phyloP scores from a whole-genome alignment of 2,329 filamentous ascomycete species.

The Penicillium freii region DNA sequence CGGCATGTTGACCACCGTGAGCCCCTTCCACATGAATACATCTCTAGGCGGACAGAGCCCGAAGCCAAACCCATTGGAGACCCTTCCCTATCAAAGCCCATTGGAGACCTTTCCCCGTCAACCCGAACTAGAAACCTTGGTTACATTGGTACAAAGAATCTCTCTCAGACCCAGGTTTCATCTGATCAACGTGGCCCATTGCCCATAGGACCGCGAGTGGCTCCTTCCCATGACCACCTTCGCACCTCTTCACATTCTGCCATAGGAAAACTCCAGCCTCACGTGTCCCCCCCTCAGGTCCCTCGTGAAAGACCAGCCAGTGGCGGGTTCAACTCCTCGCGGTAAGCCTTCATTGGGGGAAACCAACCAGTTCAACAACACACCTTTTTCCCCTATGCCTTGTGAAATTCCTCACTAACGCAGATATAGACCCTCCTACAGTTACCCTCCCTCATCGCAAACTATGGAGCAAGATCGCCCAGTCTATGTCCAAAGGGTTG shows the following conservation, averaged over 20 bases:
- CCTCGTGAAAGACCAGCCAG: constrained; percentile 20
- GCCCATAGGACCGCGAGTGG: constrained; percentile 12
- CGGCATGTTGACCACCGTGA: constrained; percentile 34
- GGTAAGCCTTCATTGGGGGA: constrained; percentile 20
- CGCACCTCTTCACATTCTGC: constrained; percentile 7
- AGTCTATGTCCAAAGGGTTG: constrained; percentile 24
- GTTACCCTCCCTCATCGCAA: constrained; percentile 19
- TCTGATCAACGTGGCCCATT: constrained; percentile 13
- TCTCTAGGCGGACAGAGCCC: constrained; percentile 15
- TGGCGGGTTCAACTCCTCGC: constrained; percentile 15
- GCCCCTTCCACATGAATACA: constrained; percentile 20
- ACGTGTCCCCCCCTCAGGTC: constrained; percentile 3
- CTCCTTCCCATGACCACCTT: constrained; percentile 18
- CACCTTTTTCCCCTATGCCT: neutral
- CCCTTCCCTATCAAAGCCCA: constrained; percentile 12
- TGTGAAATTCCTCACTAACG: constrained; percentile 5
- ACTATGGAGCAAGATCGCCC: constrained; percentile 25
- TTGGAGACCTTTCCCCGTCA: constrained; percentile 17
- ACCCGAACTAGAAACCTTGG: constrained; percentile 13
- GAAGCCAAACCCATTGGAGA: constrained; percentile 18
- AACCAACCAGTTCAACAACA: constrained; percentile 2
- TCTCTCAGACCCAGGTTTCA: constrained; percentile 12
- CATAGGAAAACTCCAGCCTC: constrained; percentile 11
- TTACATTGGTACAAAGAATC: constrained; percentile 16
- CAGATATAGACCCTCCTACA: constrained; percentile 10